Percentiles rank a stretch among this genome's conserved stretches.
Conservation (phyloP, 441 rosid species). For the Gossypium davidsonii region DNA sequence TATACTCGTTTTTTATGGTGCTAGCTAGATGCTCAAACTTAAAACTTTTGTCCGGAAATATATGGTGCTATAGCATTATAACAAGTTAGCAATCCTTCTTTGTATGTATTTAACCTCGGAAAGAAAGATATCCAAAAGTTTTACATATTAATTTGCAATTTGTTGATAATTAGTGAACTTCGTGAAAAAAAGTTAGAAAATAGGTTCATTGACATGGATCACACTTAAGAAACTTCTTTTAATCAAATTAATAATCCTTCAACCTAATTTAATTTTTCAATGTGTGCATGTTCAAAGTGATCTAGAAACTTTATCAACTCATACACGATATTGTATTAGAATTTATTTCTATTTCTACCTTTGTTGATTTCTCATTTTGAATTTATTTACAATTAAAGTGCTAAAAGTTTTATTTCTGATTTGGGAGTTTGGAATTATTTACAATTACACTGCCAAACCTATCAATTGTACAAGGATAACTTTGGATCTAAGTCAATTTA, state of each 20-base stretch:
- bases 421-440: not conserved
- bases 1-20: not conserved
- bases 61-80: not conserved
- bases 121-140: not conserved
- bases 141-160: no score
- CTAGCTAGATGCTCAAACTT: not conserved
- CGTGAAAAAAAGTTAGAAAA: no score
- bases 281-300: not conserved
- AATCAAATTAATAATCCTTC: no score
- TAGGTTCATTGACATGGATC: no score
- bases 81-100: not conserved
- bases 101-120: not conserved
- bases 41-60: not conserved
- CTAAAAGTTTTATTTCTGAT: no score
- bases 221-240: no score
- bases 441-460: not conserved
- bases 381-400: no score
- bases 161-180: no score
- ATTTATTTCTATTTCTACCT: not conserved
- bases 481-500: no score
- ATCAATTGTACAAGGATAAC: no score
- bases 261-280: not conserved
- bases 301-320: not conserved
- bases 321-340: not conserved
- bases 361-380: not conserved